These are phyloP conservation scores for Cymbopogon flexuosus DNA, from an alignment of 202 grass and related monocot species.

Conservation along the genomic window DNA sequence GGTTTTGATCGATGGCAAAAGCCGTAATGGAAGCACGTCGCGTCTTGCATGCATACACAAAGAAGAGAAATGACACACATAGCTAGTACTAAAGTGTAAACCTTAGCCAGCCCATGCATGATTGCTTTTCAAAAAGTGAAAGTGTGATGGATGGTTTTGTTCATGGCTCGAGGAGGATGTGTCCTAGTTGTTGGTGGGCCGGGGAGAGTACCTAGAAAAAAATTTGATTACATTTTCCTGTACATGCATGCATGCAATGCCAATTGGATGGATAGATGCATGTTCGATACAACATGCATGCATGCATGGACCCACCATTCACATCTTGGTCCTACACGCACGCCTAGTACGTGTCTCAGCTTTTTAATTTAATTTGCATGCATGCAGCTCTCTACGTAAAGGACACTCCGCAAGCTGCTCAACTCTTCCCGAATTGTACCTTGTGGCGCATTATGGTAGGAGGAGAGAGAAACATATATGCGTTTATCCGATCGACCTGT, in stretches of 20 bases:
- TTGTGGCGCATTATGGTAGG: slow-evolving; percentile 15
- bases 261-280: neutral
- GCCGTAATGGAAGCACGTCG: neutral
- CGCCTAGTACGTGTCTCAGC: neutral
- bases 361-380: neutral
- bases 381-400: neutral
- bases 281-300: neutral
- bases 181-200: neutral
- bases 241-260: neutral
- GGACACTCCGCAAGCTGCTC: slow-evolving; percentile 26
- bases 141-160: slow-evolving; percentile 33
- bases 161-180: slow-evolving; percentile 48
- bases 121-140: slow-evolving; percentile 38
- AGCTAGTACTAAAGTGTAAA: slow-evolving; percentile 15
- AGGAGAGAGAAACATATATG: neutral
- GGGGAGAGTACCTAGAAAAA: slow-evolving; percentile 11
- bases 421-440: neutral
- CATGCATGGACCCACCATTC: neutral
- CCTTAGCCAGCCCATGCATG: slow-evolving; percentile 8
- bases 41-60: neutral
- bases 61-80: slow-evolving; percentile 15
- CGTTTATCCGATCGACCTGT: neutral
- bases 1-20: neutral
- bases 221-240: neutral
- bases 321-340: neutral